Evolutionary conservation across 2,329 filamentous ascomycete species (phyloP).

Genomic region (Apiospora aurea): DNA sequence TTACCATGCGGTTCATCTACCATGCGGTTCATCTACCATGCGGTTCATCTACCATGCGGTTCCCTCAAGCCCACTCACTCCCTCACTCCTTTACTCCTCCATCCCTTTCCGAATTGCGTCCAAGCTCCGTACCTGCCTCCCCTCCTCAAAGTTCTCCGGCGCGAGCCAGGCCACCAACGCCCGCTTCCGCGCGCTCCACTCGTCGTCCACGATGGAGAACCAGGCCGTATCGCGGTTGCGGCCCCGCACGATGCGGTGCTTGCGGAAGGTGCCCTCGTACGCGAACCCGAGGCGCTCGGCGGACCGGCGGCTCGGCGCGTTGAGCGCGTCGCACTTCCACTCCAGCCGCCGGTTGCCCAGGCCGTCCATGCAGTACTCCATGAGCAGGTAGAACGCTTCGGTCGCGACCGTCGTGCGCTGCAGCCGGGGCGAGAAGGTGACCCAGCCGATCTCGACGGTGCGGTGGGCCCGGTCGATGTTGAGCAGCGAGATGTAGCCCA

Average conservation of each 20-base stretch:
- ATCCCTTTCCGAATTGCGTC: slow-evolving; percentile 41
- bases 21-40: no score
- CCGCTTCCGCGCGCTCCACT: slow-evolving; percentile 58
- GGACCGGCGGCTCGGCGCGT: slow-evolving; percentile 59
- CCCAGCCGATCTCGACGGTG: slow-evolving; percentile 63
- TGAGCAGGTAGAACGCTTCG: slow-evolving; percentile 64
- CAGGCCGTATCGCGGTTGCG: slow-evolving; percentile 65
- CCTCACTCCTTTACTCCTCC: not conserved
- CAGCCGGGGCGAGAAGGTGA: slow-evolving; percentile 58
- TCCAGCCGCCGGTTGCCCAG: slow-evolving; percentile 64
- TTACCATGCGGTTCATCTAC: no score
- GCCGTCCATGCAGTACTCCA: slow-evolving; percentile 57
- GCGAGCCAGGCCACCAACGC: slow-evolving; percentile 63
- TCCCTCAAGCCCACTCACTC: not conserved
- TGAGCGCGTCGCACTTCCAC: slow-evolving; percentile 69
- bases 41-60: not conserved
- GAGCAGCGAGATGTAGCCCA: slow-evolving; percentile 44
- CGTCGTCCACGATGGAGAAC: slow-evolving; percentile 64
- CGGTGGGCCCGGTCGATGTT: slow-evolving; percentile 55
- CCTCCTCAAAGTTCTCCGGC: slow-evolving; percentile 58
- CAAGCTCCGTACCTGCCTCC: slow-evolving; percentile 57
- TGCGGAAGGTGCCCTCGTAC: slow-evolving; percentile 66
- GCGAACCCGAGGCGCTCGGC: slow-evolving; percentile 64
- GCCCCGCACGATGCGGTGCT: slow-evolving; percentile 67
- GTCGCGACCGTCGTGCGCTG: slow-evolving; percentile 63